Conservation (phyloP, 139 green algal genomes). For the Ettlia oleoabundans region DNA sequence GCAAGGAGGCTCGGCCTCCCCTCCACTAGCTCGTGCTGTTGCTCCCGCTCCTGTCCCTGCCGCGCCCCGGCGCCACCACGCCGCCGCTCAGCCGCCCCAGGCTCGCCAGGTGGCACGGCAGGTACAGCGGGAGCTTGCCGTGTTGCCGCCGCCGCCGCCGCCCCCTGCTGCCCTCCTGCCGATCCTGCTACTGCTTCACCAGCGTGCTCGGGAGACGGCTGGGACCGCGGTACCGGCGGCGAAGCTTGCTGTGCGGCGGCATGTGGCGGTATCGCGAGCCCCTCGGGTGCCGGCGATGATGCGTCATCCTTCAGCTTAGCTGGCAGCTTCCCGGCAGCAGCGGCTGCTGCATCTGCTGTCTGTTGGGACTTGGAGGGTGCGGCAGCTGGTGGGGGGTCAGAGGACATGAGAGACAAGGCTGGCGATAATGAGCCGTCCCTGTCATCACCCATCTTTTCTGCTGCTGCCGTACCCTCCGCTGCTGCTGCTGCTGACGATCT, state of each 20-base stretch:
- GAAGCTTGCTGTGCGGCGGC: no score
- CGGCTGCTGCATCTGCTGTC: neutral
- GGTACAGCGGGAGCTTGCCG: neutral
- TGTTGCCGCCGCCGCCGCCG: neutral
- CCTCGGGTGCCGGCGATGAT: neutral
- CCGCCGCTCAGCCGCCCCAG: neutral
- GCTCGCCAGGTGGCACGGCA: neutral
- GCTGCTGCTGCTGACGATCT: neutral
- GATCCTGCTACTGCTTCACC: neutral
- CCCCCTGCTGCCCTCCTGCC: neutral
- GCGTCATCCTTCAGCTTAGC: neutral
- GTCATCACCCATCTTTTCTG: neutral
- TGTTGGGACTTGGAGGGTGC: neutral
- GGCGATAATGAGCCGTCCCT: neutral
- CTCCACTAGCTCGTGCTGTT: no score
- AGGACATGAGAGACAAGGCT: constrained; percentile 1
- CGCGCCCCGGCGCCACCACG: no score
- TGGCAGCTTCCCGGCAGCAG: neutral
- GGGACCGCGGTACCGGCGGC: neutral
- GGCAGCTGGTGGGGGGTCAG: neutral
- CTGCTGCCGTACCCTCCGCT: neutral
- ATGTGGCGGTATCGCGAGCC: neutral
- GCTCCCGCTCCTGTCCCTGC: no score
- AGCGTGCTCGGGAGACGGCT: neutral
- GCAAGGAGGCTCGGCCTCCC: no score